Conservation (phyloP, 1,284 basidiomycete species). For the Schizopora paradoxa region DNA sequence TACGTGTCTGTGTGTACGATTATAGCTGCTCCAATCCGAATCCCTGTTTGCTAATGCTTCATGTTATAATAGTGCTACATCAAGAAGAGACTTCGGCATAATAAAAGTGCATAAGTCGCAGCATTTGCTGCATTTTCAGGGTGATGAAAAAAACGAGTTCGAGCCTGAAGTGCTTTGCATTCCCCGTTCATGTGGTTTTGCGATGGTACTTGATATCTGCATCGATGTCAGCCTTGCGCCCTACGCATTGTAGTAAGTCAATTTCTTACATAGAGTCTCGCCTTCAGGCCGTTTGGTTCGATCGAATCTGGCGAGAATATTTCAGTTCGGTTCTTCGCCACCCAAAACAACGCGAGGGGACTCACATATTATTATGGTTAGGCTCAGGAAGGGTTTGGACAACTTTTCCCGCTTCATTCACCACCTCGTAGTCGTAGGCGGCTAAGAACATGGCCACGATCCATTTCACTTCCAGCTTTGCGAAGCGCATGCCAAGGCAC, state of each 20-base stretch:
- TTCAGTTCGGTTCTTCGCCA: background rate
- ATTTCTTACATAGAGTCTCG: background rate
- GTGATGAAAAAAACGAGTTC: too few species aligned
- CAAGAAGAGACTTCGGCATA: too few species aligned
- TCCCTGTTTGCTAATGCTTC: too few species aligned
- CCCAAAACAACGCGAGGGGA: background rate
- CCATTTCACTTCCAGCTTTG: constrained; percentile 1
- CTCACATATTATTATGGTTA: background rate
- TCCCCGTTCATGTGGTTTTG: background rate
- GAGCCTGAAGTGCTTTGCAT: too few species aligned
- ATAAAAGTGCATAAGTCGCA: too few species aligned
- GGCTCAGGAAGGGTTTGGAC: background rate
- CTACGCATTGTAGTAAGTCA: background rate
- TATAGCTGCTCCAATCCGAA: too few species aligned
- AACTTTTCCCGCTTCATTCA: background rate
- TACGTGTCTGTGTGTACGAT: too few species aligned
- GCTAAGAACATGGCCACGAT: background rate
- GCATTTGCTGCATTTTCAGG: too few species aligned
- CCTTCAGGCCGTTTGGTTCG: background rate
- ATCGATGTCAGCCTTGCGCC: background rate
- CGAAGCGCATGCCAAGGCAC: constrained; percentile 4
- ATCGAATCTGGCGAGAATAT: background rate
- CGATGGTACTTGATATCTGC: background rate
- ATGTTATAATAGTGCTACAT: too few species aligned
- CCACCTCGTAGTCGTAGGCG: background rate